These are phyloP conservation scores for Fonsecaea pedrosoi DNA, from an alignment of 2,329 filamentous ascomycete species.

Conservation along the genomic window DNA sequence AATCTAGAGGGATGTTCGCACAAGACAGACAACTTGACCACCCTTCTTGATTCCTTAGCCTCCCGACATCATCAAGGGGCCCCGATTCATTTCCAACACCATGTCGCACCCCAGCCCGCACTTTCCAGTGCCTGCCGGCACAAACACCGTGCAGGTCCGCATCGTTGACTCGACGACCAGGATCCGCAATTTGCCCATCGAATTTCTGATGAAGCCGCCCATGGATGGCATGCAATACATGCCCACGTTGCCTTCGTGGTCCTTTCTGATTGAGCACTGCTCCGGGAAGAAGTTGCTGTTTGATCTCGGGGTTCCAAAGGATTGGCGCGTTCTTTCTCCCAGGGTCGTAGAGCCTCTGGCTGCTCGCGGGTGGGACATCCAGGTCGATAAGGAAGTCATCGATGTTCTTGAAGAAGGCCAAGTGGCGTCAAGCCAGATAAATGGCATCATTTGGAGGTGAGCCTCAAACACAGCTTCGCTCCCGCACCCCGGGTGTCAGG, in stretches of 20 bases:
- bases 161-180: conserved; percentile 26
- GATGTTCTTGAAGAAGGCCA: conserved; percentile 30
- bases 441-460: conserved; percentile 28
- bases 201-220: conserved; percentile 16
- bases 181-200: conserved; percentile 19
- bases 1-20: too few relatives aligned
- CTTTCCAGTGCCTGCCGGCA: neutral
- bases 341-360: conserved; percentile 19
- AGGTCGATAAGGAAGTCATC: conserved; percentile 30
- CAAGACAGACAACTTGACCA: too few relatives aligned
- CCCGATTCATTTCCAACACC: too few relatives aligned
- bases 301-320: conserved; percentile 44
- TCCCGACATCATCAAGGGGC: too few relatives aligned
- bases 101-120: too few relatives aligned
- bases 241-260: conserved; percentile 22
- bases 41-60: too few relatives aligned
- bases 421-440: neutral
- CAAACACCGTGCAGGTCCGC: conserved; percentile 10
- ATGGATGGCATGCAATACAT: conserved; percentile 17
- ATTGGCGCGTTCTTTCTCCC: conserved; percentile 36
- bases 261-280: conserved; percentile 22
- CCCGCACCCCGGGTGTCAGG: conserved; percentile 25
- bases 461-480: neutral
- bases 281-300: conserved; percentile 36
- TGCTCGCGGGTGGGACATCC: conserved; percentile 19